Conservation (phyloP, 345 rosid species). For the Cardiospermum halicacabum region DNA sequence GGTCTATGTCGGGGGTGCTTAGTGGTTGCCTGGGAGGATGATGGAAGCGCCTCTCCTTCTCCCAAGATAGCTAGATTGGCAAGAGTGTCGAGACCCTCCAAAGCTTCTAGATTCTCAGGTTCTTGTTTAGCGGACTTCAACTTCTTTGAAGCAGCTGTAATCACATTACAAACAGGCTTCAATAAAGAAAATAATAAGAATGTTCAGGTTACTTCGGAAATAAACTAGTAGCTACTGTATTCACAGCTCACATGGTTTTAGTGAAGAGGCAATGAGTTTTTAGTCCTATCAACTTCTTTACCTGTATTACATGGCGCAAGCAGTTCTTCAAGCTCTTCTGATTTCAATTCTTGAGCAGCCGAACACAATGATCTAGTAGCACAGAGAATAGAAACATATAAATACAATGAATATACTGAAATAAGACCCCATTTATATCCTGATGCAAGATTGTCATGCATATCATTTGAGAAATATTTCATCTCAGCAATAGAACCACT, state of each 20-base stretch:
- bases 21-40: slow-evolving; percentile 64
- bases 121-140: slow-evolving; percentile 49
- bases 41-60: slow-evolving; percentile 42
- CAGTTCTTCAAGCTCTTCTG: slow-evolving; percentile 58
- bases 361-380: slow-evolving; percentile 53
- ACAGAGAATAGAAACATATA: slow-evolving; percentile 5
- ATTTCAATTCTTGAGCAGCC: slow-evolving; percentile 47
- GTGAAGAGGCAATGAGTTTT: neutral
- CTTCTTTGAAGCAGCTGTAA: slow-evolving; percentile 44
- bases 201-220: slow-evolving; percentile 8
- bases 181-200: slow-evolving; percentile 4
- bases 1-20: slow-evolving; percentile 92
- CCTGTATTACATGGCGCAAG: slow-evolving; percentile 42
- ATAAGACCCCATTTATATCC: neutral
- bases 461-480: neutral
- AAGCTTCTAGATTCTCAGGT: slow-evolving; percentile 35
- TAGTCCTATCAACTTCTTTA: slow-evolving; percentile 22
- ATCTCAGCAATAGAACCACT: neutral
- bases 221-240: slow-evolving; percentile 9
- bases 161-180: slow-evolving; percentile 10
- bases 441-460: neutral
- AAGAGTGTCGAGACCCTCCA: slow-evolving; percentile 65
- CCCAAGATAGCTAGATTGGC: slow-evolving; percentile 63
- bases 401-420: neutral
- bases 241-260: slow-evolving; percentile 1